These are phyloP conservation scores for Kodamaea anthophila DNA, from an alignment of 1,139 yeast species.

Conservation along the genomic window DNA sequence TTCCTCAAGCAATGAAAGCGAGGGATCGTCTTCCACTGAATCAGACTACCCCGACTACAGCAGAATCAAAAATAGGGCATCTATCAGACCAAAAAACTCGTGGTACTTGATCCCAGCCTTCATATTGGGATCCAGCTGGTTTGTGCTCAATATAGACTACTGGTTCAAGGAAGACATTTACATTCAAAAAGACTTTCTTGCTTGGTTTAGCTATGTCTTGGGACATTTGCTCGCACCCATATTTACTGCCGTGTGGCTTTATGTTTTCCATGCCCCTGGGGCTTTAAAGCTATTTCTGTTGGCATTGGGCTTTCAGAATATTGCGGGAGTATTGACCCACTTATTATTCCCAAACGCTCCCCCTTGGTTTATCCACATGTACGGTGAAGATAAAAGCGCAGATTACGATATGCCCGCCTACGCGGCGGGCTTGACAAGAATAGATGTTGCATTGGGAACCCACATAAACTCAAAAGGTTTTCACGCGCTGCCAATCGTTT, in stretches of 20 bases:
- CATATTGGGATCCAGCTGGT: slow-evolving; percentile 31
- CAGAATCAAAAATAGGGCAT: neutral
- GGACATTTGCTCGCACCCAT: slow-evolving; percentile 57
- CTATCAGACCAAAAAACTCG: slow-evolving; percentile 11
- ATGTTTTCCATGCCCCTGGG: slow-evolving; percentile 64
- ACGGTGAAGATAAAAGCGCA: slow-evolving; percentile 49
- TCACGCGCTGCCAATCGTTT: slow-evolving; percentile 62
- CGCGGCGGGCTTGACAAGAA: slow-evolving; percentile 63
- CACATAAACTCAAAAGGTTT: slow-evolving; percentile 57
- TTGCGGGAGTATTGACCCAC: slow-evolving; percentile 56
- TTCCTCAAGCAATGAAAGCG: neutral
- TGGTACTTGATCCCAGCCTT: slow-evolving; percentile 24
- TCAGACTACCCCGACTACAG: slow-evolving; percentile 6
- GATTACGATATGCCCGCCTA: slow-evolving; percentile 59
- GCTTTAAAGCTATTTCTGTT: slow-evolving; percentile 46
- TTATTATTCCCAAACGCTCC: slow-evolving; percentile 61
- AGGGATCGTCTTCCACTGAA: neutral
- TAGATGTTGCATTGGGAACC: slow-evolving; percentile 58
- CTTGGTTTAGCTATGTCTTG: slow-evolving; percentile 58
- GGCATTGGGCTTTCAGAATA: slow-evolving; percentile 54
- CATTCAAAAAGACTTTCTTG: slow-evolving; percentile 42
- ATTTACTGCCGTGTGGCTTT: slow-evolving; percentile 56
- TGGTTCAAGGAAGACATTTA: slow-evolving; percentile 25
- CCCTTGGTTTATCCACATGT: slow-evolving; percentile 62
- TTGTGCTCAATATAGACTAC: slow-evolving; percentile 35